Percentiles rank a stretch among this genome's conserved stretches.
Evolutionary conservation across 169 alveolate species (phyloP).

Genomic region (Plasmodium gallinaceum): DNA sequence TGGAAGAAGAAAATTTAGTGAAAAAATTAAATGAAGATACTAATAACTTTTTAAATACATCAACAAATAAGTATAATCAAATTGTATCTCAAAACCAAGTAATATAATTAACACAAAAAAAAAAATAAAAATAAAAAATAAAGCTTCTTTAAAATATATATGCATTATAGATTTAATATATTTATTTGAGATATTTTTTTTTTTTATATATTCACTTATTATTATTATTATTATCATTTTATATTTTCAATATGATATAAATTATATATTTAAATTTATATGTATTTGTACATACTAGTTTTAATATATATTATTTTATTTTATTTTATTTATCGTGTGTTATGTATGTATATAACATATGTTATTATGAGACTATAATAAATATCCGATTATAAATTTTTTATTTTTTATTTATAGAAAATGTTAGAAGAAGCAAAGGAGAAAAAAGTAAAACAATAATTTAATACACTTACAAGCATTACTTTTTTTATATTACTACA

Average conservation of each 20-base stretch:
- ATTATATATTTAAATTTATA: not conserved
- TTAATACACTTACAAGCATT: too few relatives aligned
- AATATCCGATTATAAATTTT: not conserved
- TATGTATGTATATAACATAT: not conserved
- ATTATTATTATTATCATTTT: too few relatives aligned
- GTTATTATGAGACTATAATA: not conserved
- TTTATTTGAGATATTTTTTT: too few relatives aligned
- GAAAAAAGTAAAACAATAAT: constrained; percentile 24
- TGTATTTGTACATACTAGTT: not conserved
- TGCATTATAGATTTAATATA: not conserved
- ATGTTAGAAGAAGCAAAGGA: constrained; percentile 53
- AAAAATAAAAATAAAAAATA: not conserved
- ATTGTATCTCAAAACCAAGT: constrained; percentile 53
- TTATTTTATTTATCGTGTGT: not conserved
- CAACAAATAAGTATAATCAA: constrained; percentile 18
- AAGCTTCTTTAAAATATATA: not conserved
- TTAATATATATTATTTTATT: not conserved
- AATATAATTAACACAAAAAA: not conserved
- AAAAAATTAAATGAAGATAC: constrained; percentile 42
- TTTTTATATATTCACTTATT: too few relatives aligned
- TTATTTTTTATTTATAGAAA: constrained; percentile 28
- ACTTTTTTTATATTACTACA: too few relatives aligned
- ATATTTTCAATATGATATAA: not conserved
- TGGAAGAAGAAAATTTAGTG: constrained; percentile 7
- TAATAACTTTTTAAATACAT: constrained; percentile 12